A percentile compares a stretch with the other conserved stretches of the same genome.
phyloP scores from a whole-genome alignment of 768 basidiomycete genomes.

The Aureoboletus auriporus region DNA sequence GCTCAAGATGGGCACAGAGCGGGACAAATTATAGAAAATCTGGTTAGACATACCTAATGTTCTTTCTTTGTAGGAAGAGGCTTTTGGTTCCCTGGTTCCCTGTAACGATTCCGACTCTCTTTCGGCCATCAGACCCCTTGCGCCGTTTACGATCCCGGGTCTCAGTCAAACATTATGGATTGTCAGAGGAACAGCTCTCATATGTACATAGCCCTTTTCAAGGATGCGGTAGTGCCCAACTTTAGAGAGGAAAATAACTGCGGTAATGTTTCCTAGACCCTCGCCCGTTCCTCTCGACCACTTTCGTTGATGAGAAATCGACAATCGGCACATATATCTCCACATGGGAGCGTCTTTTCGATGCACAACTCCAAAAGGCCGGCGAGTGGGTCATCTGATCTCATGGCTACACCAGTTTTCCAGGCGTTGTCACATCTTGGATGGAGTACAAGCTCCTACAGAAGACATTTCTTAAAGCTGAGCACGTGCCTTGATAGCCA shows the following conservation, averaged over 20 bases:
- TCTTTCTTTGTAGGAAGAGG: constrained; percentile 7
- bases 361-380: constrained; percentile 2
- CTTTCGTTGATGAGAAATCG: not conserved
- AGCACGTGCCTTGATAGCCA: not conserved
- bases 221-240: too few species aligned
- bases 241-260: too few species aligned
- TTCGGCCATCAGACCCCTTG: too few species aligned
- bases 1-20: not conserved
- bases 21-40: not conserved
- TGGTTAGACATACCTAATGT: not conserved
- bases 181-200: too few species aligned
- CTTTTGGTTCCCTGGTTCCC: too few species aligned
- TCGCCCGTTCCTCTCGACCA: constrained; percentile 1
- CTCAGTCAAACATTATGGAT: too few species aligned
- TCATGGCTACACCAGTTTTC: not conserved
- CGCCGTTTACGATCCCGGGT: too few species aligned
- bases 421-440: not conserved
- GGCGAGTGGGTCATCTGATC: not conserved
- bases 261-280: constrained; percentile 2
- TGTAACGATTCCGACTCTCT: too few species aligned
- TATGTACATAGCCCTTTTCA: too few species aligned
- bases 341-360: not conserved
- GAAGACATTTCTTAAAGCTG: not conserved
- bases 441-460: constrained; percentile 1
- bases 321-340: not conserved